These are phyloP conservation scores for Ceratocystis eucalypticola DNA, from an alignment of 2,329 filamentous ascomycete species.

Conservation along the genomic window DNA sequence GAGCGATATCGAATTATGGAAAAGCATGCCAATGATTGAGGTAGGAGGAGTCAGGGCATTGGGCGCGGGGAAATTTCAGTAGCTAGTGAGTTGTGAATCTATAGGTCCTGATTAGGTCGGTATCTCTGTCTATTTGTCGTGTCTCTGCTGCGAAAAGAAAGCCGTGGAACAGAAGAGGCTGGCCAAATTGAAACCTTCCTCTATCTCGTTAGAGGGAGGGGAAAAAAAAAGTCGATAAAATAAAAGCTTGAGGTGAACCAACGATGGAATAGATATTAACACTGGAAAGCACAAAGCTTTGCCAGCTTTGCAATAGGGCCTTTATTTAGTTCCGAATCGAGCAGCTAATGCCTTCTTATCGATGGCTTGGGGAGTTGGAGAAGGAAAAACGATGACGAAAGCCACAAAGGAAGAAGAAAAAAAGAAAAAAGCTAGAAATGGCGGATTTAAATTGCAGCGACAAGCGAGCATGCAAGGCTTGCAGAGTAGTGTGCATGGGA, in stretches of 20 bases:
- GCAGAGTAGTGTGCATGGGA: neutral
- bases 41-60: neutral
- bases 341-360: neutral
- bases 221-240: neutral
- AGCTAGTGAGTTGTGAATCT: neutral
- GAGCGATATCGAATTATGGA: neutral
- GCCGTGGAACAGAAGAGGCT: neutral
- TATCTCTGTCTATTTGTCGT: neutral
- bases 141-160: neutral
- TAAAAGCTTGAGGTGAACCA: neutral
- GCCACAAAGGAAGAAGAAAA: neutral
- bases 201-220: neutral
- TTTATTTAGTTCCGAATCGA: no score
- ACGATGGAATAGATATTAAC: no score
- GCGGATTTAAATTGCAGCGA: neutral
- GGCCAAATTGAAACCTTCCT: neutral
- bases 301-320: no score
- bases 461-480: constrained; percentile 3
- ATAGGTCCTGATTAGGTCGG: neutral
- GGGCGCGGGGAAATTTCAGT: constrained; percentile 3
- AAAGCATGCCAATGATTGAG: neutral
- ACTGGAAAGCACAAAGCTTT: no score
- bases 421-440: neutral
- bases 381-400: neutral
- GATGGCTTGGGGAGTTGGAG: neutral